These are phyloP conservation scores for Ogataea methanolica DNA, from an alignment of 805 yeast genomes.

Conservation along the genomic window DNA sequence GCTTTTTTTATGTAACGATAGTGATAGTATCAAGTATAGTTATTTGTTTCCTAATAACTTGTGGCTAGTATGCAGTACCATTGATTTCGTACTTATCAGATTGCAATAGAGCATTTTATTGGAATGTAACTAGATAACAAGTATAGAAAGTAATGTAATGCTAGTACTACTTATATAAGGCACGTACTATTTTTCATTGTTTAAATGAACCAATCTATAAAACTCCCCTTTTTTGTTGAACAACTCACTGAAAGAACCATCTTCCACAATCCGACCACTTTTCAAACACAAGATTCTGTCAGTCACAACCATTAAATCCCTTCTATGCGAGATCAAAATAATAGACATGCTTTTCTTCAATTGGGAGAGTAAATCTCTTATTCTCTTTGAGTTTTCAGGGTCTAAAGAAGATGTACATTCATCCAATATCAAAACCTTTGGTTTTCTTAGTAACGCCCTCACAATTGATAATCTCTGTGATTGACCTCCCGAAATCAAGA, in stretches of 20 bases:
- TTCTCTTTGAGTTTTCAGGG: conserved; percentile 45
- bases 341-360: conserved; percentile 35
- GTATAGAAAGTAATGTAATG: not conserved
- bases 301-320: conserved; percentile 57
- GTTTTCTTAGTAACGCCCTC: conserved; percentile 67
- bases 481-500: conserved; percentile 83
- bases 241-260: conserved; percentile 31
- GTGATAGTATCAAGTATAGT: not conserved
- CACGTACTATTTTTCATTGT: not conserved
- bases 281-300: conserved; percentile 45
- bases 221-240: conserved; percentile 7
- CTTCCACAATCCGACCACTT: conserved; percentile 44
- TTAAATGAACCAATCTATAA: not conserved
- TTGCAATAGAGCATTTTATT: no score
- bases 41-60: no score
- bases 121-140: not conserved
- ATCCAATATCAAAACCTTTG: conserved; percentile 68
- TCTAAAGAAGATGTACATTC: conserved; percentile 92
- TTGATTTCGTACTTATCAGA: no score
- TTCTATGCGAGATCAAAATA: conserved; percentile 70
- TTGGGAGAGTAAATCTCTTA: conserved; percentile 44
- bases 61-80: no score
- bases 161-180: not conserved
- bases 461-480: conserved; percentile 82
- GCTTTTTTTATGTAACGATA: not conserved